Conservation (phyloP, 139 green algal species). For the Volvox africanus region DNA sequence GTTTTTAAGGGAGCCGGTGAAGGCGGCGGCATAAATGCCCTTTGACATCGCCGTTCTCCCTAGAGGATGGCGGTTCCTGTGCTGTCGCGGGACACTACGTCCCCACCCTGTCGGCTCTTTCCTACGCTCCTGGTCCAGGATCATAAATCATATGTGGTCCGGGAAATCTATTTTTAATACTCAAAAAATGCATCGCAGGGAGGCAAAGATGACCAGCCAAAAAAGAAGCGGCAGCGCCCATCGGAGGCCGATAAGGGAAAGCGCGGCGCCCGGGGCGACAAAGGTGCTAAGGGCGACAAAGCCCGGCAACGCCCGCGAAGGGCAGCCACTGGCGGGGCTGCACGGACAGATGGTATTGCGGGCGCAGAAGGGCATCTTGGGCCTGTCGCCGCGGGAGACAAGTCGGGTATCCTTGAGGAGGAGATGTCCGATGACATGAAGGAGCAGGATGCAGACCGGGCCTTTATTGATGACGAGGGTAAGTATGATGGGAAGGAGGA, state of each 20-base stretch:
- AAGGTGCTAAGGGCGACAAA: not conserved
- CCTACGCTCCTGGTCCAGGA: no score
- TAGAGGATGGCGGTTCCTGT: no score
- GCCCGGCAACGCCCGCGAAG: not conserved
- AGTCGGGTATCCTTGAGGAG: conserved; percentile 6
- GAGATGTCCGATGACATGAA: conserved; percentile 35
- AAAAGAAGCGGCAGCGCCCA: conserved; percentile 43
- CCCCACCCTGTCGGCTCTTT: no score
- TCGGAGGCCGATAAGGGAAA: conserved; percentile 27
- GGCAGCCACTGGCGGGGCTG: not conserved
- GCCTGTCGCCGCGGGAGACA: conserved; percentile 4
- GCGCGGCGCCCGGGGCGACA: not conserved
- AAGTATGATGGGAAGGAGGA: not conserved
- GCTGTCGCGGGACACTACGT: no score
- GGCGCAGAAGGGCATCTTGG: not conserved
- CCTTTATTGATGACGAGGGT: conserved; percentile 46
- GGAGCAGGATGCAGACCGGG: conserved; percentile 30
- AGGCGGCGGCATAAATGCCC: no score
- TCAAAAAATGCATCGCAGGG: not conserved
- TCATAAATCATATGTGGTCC: no score
- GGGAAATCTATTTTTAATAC: no score
- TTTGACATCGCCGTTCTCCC: no score
- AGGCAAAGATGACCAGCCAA: conserved; percentile 33
- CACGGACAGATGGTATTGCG: not conserved
- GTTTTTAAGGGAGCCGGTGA: no score